Base-by-base conservation (phyloP, 2,329 filamentous ascomycete genomes). In the Ceratocystis cacaofunesta region DNA sequence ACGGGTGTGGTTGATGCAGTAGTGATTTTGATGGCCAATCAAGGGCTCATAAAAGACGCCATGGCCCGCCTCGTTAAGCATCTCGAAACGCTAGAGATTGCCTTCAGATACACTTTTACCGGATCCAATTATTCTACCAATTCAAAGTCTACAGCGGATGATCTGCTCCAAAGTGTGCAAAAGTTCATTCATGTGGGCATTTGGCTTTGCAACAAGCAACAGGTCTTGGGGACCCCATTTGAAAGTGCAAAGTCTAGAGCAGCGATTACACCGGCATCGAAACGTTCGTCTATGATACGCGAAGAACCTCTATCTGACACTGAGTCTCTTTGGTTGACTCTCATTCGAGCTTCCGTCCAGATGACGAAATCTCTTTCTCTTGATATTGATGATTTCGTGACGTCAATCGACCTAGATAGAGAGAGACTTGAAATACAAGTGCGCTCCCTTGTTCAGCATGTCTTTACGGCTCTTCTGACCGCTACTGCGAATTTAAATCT, bases 141-240 rank as follows among this genome's bases (percentile, higher is more conserved):
- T 41, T 68, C 86, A 1, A 82, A 85, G 67, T 83, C 87, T 68
- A 83, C 88, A 0, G 84, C 87, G 0, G 83, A 87, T 65, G 87
- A 92, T 66, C 79, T 96, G 1, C 79, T 96, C 3, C 82, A 85
- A 66, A 85, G 87, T 0, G 77, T 99, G 19, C 86, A 95, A 68
- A 96, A 95, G 73, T 97, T 96, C 75, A 85, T 87, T 1, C 87
- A 91, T 69, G 90, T 99, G 1, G 94, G 95, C 15, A 92, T 95
- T 62, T 99, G 94, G 94, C 79, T 99, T 12, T 97, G 94, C 70
- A 90, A 95, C 74, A 85, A 87, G 1, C 90, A 96, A 43, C 63
- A 63, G 2, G n/a, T 8, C n/a, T 7, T 30, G 6, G 19, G 30
- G 3, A 4, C 4, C 12, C 4, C 6, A 50, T 50, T n/a, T 55